Evolutionary conservation across 768 basidiomycete species (phyloP), one percentile per base, ranked within the genome.

Genomic region (Infundibulicybe gibba): DNA sequence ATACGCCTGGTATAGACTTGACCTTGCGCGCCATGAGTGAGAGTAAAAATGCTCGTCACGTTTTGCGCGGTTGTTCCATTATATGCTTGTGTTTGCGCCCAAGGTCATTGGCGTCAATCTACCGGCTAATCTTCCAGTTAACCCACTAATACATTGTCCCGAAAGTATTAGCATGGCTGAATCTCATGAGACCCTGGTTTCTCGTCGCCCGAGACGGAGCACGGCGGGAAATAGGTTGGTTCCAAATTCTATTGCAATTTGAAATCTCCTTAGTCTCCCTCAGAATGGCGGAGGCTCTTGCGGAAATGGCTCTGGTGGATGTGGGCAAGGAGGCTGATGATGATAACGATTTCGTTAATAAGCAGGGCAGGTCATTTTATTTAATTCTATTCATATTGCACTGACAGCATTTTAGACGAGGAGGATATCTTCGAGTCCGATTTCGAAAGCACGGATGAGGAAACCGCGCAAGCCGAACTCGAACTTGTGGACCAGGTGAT

Each of bases 381-480:
- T 34, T n/a, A 9, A 14, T 16, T 12, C 9, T 48, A 17, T 17
- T 25, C 10, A 15, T 40, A 40, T 37, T 38, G 14, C 44, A 54
- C 49, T 52, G 17, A 54, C 45, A 32, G 16, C 8, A 33, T 44
- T 44, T 38, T 56, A 90, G 90, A 88, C 43, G 90, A 94, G 61
- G 82, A 87, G 53, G 90, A 92, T 56, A 61, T 85, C 6, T 89
- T 90, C 49, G 89, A 77, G 53, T 88, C 86, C 9, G 90, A 93
- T 61, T 93, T 94, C 57, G 87, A 82, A 51, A 88, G 85, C 53
- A 92, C 90, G 0, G 90, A 92, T 48, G 89, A 89, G 35, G 83
- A 83, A 49, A 72, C 77, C 32, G 72, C 64, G 1, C 74, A 76
- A n/a, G 75, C 76, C 19, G 77, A 75, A 10, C 67, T 70, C 14